Base-by-base conservation (phyloP, 2,329 filamentous ascomycete species). In the Fusarium secorum region DNA sequence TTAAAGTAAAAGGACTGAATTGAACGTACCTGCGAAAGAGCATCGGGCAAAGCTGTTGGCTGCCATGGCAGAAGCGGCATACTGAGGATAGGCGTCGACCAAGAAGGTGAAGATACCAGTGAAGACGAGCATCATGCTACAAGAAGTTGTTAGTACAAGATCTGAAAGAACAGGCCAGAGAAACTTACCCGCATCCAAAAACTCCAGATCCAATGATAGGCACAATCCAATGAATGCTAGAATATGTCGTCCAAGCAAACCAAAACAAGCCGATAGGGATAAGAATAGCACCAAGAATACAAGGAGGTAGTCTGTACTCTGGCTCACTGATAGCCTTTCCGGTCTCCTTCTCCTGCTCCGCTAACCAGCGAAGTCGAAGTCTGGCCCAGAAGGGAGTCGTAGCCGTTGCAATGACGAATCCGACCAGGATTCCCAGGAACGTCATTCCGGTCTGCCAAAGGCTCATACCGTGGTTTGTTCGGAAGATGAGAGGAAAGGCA, bases 401-500 rank as follows among this genome's bases (percentile, higher is more conserved):
- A 11, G 51, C 52, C 0, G 66, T 57, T 20, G 59, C 72, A 17
- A 49, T 3, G 0, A 73, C 11, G 1, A 60, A 51, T 2, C 72
- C 72, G 5, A 71, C 22, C 1, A 62, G 54, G 3, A 74, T 70
- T 3, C 72, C 72, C 5, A 71, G n/a, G 3, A 73, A 74, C 0
- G 72, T 60, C 18, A 73, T 58, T 0, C 72, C 72, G 0, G 46
- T 38, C 5, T 83, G 91, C 84, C 90, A 94, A 5, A 93, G 83
- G 42, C 87, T 88, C 81, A 96, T 93, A 9, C 86, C 88, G 77
- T 95, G 90, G 35, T 91, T 90, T 36, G 86, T 87, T 28, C 85
- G 79, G 77, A 97, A 97, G 11, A 97, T 88, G n/a, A 95, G 81
- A 4, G 90, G 87, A 70, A 96, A 95, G 0, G 93, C 92, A 11